Evolutionary conservation across 177 flowering plant genomes (phyloP).

Genomic region (Vitis hybrid): DNA sequence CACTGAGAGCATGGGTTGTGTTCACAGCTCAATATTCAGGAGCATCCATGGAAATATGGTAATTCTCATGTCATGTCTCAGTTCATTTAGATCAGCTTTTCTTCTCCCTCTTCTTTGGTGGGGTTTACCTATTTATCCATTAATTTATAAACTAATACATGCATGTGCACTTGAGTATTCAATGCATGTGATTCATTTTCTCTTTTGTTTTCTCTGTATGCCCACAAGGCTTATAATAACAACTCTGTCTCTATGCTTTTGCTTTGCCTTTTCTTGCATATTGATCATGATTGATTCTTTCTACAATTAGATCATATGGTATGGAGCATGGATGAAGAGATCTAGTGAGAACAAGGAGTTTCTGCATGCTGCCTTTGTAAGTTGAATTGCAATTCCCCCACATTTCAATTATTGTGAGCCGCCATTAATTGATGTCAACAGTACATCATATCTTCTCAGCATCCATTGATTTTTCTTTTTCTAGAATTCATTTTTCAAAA

Average conservation of each 20-base stretch:
- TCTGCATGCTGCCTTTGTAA: conserved; percentile 43
- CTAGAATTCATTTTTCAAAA: no score
- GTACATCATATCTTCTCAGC: no score
- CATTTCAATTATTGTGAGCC: no score
- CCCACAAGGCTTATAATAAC: no score
- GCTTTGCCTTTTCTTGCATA: background rate
- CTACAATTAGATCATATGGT: conserved; percentile 55
- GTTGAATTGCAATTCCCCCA: conserved; percentile 14
- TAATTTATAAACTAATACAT: no score
- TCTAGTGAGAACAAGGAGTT: conserved; percentile 32
- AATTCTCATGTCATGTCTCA: background rate
- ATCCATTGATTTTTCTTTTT: no score
- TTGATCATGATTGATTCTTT: background rate
- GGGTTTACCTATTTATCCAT: background rate
- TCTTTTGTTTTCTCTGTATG: background rate
- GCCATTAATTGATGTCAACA: no score
- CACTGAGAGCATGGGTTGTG: conserved; percentile 51
- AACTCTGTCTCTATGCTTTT: background rate
- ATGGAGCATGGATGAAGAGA: conserved; percentile 67
- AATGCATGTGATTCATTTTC: background rate
- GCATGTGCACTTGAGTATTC: no score
- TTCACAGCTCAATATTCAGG: conserved; percentile 45
- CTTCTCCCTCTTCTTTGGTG: background rate
- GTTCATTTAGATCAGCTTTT: background rate
- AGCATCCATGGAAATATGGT: conserved; percentile 79